Base-by-base conservation (phyloP, 1,139 yeast genomes). In the Arxiozyma bovina region DNA sequence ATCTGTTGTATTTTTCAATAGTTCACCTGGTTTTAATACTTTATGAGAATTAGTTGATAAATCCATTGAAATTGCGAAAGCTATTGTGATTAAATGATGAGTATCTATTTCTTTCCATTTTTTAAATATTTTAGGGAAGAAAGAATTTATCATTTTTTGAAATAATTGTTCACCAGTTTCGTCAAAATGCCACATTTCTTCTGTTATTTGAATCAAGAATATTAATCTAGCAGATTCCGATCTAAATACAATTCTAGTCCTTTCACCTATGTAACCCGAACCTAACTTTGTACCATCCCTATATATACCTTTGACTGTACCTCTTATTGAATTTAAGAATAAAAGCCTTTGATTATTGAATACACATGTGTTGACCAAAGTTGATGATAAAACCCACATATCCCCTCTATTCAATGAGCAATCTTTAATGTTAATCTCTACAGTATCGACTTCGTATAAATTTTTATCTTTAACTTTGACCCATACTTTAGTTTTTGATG, bases 141-240 rank as follows among this genome's bases (percentile, higher is more conserved):
- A 76, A 23, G 95, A 87, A 68, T 93, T 91, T 51, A 94, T 89
- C 63, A 94, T 81, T 69, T 90, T 90, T 68, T 91, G 95, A 67
- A 91, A 93, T 79, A 89, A 81, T 52, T 91, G 87, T 65, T 91
- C 98, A 0, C 99, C 99, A 61, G 86, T 87, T 65, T 91, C 97
- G 70, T 93, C 98, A 69, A 94, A 94, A 67, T 91, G 90, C 96
- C 98, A 94, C 97, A 93, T 94, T 65, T 94, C 99, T 45, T 86
- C 78, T 1, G 97, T 87, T 60, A 91, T 81, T 67, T 94, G 99
- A 52, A 94, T 82, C 58, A 94, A 75, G 51, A 91, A 87, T 15
- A 90, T 80, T 57, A 91, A 73, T 55, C 87, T 81, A 1, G 98
- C 95, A 49, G 96, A 85, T 63, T 93, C 97, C 0, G 96, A 88